Evolutionary conservation across 768 basidiomycete species (phyloP).

Genomic region (Suillus subluteus): DNA sequence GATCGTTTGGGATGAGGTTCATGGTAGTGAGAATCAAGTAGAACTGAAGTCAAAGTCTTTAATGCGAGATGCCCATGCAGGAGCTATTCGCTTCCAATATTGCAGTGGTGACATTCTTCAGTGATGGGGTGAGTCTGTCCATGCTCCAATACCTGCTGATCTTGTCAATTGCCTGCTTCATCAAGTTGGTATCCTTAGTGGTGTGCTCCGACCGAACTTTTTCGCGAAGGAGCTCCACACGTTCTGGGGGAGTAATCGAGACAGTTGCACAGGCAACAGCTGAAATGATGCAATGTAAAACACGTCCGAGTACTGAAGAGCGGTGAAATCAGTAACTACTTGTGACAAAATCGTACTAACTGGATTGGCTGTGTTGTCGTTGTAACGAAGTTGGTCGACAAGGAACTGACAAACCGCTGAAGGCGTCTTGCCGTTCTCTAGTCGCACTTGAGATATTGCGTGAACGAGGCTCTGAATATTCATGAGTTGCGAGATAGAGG

Average conservation of each 20-base stretch:
- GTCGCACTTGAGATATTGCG: conserved; percentile 84
- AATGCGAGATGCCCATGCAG: conserved; percentile 13
- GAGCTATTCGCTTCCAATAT: conserved; percentile 75
- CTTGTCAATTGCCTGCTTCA: conserved; percentile 78
- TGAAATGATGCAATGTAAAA: conserved; percentile 90
- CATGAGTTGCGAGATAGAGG: conserved; percentile 13
- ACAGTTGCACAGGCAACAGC: conserved; percentile 81
- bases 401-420: conserved; percentile 85
- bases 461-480: conserved; percentile 67
- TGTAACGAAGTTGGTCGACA: conserved; percentile 91
- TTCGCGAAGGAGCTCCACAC: conserved; percentile 73
- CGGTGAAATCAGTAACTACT: conserved; percentile 11
- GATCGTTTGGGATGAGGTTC: conserved; percentile 76
- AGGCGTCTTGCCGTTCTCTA: conserved; percentile 85
- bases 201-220: conserved; percentile 70
- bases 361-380: conserved; percentile 90
- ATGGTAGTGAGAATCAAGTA: conserved; percentile 78
- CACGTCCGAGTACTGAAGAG: conserved; percentile 81
- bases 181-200: conserved; percentile 66
- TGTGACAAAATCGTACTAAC: conserved; percentile 49
- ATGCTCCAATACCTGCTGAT: conserved; percentile 92
- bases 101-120: conserved; percentile 91
- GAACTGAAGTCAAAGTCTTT: conserved; percentile 52
- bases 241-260: conserved; percentile 76
- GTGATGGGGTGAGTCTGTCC: conserved; percentile 93